Conservation (phyloP, 2,329 filamentous ascomycete genomes). For the Xylaria sp. region DNA sequence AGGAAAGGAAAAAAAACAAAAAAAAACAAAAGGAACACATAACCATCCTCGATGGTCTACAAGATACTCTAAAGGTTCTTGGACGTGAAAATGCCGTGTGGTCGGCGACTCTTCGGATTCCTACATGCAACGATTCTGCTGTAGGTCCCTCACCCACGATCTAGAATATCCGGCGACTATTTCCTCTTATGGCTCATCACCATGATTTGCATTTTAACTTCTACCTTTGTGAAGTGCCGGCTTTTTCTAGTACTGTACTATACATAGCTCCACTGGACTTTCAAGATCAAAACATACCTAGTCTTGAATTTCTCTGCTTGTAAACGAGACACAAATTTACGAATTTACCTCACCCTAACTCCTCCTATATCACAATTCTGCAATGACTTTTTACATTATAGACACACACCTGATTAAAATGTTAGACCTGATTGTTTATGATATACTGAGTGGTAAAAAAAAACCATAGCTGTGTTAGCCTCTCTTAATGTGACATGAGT, state of each 20-base stretch:
- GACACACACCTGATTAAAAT: background rate
- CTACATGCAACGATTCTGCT: background rate
- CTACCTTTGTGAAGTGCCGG: background rate
- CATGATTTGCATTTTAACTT: slow-evolving; percentile 10
- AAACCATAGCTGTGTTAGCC: too few species aligned
- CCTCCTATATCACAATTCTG: background rate
- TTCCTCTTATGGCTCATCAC: slow-evolving; percentile 2
- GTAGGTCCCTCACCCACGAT: background rate
- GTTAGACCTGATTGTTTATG: background rate
- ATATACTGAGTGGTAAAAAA: too few species aligned
- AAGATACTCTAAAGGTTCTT: background rate
- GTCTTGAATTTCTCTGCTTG: background rate
- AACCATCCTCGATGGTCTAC: too few species aligned
- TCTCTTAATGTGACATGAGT: too few species aligned
- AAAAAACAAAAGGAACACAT: background rate
- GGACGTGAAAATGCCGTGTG: background rate
- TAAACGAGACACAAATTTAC: background rate
- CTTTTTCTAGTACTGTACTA: background rate
- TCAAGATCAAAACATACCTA: background rate
- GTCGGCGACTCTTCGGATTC: background rate
- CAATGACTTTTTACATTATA: background rate
- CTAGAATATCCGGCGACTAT: slow-evolving; percentile 24
- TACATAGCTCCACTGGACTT: background rate
- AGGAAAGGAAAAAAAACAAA: too few species aligned
- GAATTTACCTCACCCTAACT: background rate